Percentiles rank a stretch among this genome's conserved stretches.
Evolutionary conservation across 78 protist species (phyloP).

Genomic region (Polysphondylium violaceum): DNA sequence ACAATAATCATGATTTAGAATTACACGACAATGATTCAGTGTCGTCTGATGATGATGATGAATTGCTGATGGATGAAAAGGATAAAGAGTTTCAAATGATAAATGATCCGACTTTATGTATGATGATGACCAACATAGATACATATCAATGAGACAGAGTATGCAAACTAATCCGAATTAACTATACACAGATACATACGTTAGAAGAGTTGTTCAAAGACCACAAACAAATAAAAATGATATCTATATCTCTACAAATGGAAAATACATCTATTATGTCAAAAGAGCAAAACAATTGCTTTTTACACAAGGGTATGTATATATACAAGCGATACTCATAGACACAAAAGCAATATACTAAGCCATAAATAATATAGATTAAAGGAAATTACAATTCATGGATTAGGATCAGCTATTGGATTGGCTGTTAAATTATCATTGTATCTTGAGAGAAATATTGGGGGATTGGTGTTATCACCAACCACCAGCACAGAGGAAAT

Average conservation of each 20-base stretch:
- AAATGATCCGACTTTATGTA: not conserved
- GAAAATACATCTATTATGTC: constrained; percentile 31
- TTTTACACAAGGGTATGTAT: constrained; percentile 7
- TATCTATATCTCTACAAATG: constrained; percentile 56
- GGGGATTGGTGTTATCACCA: constrained; percentile 18
- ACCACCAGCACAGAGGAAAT: constrained; percentile 48
- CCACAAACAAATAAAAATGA: constrained; percentile 27
- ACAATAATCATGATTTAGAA: too few species aligned
- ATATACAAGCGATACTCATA: not conserved
- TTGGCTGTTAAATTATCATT: constrained; percentile 42
- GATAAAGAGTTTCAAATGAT: too few species aligned
- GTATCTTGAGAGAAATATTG: constrained; percentile 20
- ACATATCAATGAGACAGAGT: not conserved
- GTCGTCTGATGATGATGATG: too few species aligned
- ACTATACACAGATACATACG: constrained; percentile 12
- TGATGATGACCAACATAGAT: not conserved
- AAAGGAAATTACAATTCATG: constrained; percentile 63
- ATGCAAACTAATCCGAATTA: not conserved
- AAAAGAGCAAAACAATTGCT: constrained; percentile 49
- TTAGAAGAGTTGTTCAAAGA: constrained; percentile 62
- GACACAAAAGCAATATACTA: not conserved
- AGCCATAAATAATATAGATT: not conserved
- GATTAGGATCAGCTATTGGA: constrained; percentile 61
- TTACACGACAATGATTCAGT: too few species aligned
- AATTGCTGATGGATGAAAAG: too few species aligned